phyloP scores from a whole-genome alignment of 2,329 filamentous ascomycete genomes.

The Proliferodiscus dingleyae region DNA sequence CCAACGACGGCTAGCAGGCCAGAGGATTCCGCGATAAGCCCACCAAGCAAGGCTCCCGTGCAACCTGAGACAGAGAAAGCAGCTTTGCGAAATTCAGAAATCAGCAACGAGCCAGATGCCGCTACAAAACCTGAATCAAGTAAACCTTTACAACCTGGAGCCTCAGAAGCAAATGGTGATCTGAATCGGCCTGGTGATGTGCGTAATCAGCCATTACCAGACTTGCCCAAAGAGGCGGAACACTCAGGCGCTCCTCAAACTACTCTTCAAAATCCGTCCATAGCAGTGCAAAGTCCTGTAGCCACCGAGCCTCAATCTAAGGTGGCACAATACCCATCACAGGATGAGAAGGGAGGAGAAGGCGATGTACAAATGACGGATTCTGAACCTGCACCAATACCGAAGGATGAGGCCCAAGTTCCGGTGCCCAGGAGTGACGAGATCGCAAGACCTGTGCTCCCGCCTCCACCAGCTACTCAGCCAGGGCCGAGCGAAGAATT shows the following conservation, averaged over 20 bases:
- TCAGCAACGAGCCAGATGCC: constrained; percentile 13
- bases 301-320: constrained; percentile 15
- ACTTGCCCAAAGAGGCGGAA: constrained; percentile 26
- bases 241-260: constrained; percentile 5
- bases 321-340: constrained; percentile 3
- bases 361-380: constrained; percentile 24
- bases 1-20: constrained; percentile 30
- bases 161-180: constrained; percentile 22
- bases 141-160: constrained; percentile 9
- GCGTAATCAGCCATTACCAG: constrained; percentile 29
- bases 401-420: constrained; percentile 21
- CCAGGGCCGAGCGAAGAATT: constrained; percentile 17
- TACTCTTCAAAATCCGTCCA: constrained; percentile 17
- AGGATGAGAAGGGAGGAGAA: constrained; percentile 21
- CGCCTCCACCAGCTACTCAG: constrained; percentile 25
- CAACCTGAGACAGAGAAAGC: constrained; percentile 27
- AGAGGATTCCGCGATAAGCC: constrained; percentile 17
- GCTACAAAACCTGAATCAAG: constrained; percentile 12
- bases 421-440: constrained; percentile 22
- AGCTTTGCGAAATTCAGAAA: constrained; percentile 18
- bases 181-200: constrained; percentile 13
- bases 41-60: constrained; percentile 11
- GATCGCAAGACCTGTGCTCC: constrained; percentile 16
- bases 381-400: constrained; percentile 17
- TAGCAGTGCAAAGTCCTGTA: constrained; percentile 22